Evolutionary conservation across 306 rosid genomes (phyloP).

Genomic region (Citrullus amarus): DNA sequence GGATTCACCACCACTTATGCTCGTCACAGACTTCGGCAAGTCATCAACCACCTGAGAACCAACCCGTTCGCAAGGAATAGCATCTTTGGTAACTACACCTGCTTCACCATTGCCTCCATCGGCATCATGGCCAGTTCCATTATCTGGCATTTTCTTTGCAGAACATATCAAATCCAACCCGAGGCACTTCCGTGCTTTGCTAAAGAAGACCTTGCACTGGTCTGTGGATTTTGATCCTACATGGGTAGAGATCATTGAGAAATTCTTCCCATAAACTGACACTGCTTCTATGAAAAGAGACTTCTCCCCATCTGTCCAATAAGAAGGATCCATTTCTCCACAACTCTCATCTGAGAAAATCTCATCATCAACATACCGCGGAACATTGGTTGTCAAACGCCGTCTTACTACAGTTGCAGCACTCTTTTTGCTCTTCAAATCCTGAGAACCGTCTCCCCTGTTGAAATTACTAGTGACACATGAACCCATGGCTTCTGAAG

Average conservation of each 20-base stretch:
- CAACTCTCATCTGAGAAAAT: slow-evolving; percentile 89
- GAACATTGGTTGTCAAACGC: slow-evolving; percentile 29
- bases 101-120: slow-evolving; percentile 26
- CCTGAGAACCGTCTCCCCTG: neutral
- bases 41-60: slow-evolving; percentile 50
- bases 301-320: slow-evolving; percentile 91
- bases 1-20: slow-evolving; percentile 27
- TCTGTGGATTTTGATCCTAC: slow-evolving; percentile 60
- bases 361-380: slow-evolving; percentile 48
- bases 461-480: slow-evolving; percentile 41
- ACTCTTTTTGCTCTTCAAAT: slow-evolving; percentile 1
- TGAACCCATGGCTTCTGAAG: slow-evolving; percentile 81
- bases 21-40: slow-evolving; percentile 21
- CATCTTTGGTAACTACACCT: slow-evolving; percentile 61
- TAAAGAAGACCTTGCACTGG: slow-evolving; percentile 86
- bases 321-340: slow-evolving; percentile 71
- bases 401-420: slow-evolving; percentile 24
- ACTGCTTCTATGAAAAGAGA: slow-evolving; percentile 73
- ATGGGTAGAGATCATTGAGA: slow-evolving; percentile 46
- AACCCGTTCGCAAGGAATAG: slow-evolving; percentile 33
- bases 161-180: slow-evolving; percentile 52
- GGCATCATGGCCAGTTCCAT: slow-evolving; percentile 7
- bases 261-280: slow-evolving; percentile 68
- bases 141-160: slow-evolving; percentile 25
- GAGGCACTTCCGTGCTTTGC: slow-evolving; percentile 85